phyloP scores from a whole-genome alignment of 2,329 filamentous ascomycete genomes.

The Rutstroemia sp. region DNA sequence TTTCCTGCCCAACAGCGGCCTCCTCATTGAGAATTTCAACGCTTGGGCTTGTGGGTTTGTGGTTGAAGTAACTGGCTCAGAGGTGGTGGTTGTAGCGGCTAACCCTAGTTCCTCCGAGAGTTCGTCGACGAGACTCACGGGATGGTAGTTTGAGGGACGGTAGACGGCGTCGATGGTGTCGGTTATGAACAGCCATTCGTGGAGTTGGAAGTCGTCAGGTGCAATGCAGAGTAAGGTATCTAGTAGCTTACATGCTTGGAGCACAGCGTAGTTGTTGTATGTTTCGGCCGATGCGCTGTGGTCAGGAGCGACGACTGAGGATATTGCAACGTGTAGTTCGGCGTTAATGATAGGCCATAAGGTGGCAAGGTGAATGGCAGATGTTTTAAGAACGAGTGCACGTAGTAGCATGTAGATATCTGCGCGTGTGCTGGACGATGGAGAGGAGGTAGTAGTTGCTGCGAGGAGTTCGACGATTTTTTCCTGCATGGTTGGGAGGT shows the following conservation, averaged over 20 bases:
- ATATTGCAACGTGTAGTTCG: constrained; percentile 74
- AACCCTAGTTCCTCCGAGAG: constrained; percentile 64
- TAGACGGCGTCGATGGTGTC: constrained; percentile 97
- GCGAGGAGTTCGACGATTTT: constrained; percentile 80
- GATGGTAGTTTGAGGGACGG: constrained; percentile 59
- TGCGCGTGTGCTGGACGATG: constrained; percentile 79
- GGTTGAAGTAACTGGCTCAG: constrained; percentile 11
- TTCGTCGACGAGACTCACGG: constrained; percentile 75
- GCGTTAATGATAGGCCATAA: constrained; percentile 87
- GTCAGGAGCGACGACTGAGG: constrained; percentile 62
- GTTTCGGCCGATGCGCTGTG: constrained; percentile 57
- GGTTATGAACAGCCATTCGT: constrained; percentile 95
- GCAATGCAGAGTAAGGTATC: constrained; percentile 80
- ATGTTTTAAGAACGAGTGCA: constrained; percentile 71
- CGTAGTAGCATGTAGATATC: constrained; percentile 87
- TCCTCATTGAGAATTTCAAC: constrained; percentile 25
- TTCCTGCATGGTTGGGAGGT: constrained; percentile 66
- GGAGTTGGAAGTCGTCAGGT: constrained; percentile 95
- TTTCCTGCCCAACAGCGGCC: constrained; percentile 33
- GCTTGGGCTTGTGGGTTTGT: constrained; percentile 17
- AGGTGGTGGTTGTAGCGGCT: constrained; percentile 12
- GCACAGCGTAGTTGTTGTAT: constrained; percentile 67
- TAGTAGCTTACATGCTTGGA: constrained; percentile 91
- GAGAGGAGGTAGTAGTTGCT: constrained; percentile 81
- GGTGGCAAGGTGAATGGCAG: constrained; percentile 69